These are phyloP conservation scores for Epichloe sylvatica DNA, from an alignment of 2,329 filamentous ascomycete species.

Conservation along the genomic window DNA sequence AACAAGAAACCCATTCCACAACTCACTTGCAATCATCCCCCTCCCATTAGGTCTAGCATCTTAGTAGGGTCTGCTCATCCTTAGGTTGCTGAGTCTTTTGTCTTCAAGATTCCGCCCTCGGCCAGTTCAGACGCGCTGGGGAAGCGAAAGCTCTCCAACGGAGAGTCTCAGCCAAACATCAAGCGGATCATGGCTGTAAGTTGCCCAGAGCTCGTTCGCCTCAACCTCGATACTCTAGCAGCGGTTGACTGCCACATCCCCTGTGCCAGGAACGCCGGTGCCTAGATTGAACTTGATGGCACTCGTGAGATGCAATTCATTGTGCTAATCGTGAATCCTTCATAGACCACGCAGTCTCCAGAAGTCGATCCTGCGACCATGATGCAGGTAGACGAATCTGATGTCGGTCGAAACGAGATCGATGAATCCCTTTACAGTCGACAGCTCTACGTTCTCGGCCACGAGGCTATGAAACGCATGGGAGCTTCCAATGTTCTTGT, in stretches of 20 bases:
- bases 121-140: conserved; percentile 38
- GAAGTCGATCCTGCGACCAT: conserved; percentile 49
- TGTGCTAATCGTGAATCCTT: conserved; percentile 6
- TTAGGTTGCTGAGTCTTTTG: conserved; percentile 19
- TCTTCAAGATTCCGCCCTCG: conserved; percentile 22
- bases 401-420: conserved; percentile 44
- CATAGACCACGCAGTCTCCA: conserved; percentile 37
- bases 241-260: background rate
- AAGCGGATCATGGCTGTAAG: conserved; percentile 51
- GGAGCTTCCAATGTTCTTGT: conserved; percentile 87
- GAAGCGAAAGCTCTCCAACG: conserved; percentile 54
- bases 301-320: background rate
- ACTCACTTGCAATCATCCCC: background rate
- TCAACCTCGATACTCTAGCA: background rate
- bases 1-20: background rate
- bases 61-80: conserved; percentile 21
- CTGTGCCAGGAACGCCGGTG: background rate
- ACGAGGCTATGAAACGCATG: conserved; percentile 97
- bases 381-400: conserved; percentile 52
- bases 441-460: conserved; percentile 57
- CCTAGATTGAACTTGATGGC: background rate
- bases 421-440: conserved; percentile 62
- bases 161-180: conserved; percentile 40
- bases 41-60: background rate
- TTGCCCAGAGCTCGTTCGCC: conserved; percentile 8